A percentile compares a stretch with the other conserved stretches of the same genome.
Conservation (phyloP, 441 rosid species). For the Corymbia calophylla region DNA sequence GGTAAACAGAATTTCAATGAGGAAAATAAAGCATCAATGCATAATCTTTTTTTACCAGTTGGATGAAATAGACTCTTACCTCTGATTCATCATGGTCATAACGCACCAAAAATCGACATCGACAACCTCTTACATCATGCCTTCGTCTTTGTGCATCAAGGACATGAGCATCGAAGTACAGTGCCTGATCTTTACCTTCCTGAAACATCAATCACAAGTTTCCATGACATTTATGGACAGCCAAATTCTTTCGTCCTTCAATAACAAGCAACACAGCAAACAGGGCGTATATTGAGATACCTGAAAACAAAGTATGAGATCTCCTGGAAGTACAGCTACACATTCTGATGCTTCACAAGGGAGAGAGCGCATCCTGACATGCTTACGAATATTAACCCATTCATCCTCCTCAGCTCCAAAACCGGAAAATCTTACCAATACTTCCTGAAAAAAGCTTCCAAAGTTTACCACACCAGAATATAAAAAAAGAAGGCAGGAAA, state of each 20-base stretch:
- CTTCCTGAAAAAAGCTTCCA: slow-evolving; percentile 56
- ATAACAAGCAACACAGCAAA: not conserved
- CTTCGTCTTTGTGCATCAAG: slow-evolving; percentile 96
- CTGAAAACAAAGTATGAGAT: slow-evolving; percentile 97
- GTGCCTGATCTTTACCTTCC: slow-evolving; percentile 99
- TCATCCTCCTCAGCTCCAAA: slow-evolving; percentile 97
- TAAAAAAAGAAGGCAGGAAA: not conserved
- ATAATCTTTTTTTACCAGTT: not conserved
- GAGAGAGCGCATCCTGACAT: slow-evolving; percentile 88
- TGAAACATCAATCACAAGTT: slow-evolving; percentile 19
- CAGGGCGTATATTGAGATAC: slow-evolving; percentile 18
- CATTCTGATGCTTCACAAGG: slow-evolving; percentile 99
- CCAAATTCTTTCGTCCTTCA: not conserved
- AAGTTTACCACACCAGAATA: not conserved
- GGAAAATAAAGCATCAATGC: not conserved
- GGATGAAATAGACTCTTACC: slow-evolving; percentile 31
- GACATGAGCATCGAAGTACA: slow-evolving; percentile 93
- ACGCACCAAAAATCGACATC: slow-evolving; percentile 95
- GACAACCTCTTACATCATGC: slow-evolving; percentile 98
- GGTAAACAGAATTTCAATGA: not conserved
- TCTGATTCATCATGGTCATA: slow-evolving; percentile 95
- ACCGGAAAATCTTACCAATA: slow-evolving; percentile 86
- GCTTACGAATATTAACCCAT: slow-evolving; percentile 82
- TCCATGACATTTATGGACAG: not conserved
- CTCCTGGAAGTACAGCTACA: slow-evolving; percentile 96